Percentiles rank a stretch among this genome's conserved stretches.
Evolutionary conservation across 192 early-diverging fungal genomes (phyloP).

Genomic region (Kappamyces sp.): DNA sequence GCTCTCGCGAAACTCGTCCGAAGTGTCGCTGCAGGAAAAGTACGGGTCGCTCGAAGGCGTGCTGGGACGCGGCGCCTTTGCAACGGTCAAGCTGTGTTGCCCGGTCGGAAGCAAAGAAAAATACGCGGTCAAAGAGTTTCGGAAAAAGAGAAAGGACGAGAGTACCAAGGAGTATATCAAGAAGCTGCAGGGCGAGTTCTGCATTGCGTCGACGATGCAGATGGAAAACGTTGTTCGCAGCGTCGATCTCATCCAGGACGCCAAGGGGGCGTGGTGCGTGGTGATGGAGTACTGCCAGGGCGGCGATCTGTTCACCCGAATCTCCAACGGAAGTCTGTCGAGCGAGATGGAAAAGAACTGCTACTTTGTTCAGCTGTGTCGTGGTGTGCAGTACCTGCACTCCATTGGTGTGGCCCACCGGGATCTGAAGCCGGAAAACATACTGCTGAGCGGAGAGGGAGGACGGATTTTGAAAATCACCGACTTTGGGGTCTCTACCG

Average conservation of each 20-base stretch:
- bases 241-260: conserved; percentile 94
- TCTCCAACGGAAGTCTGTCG: conserved; percentile 66
- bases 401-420: conserved; percentile 94
- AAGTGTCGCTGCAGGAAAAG: conserved; percentile 60
- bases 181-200: conserved; percentile 91
- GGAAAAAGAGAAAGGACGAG: conserved; percentile 77
- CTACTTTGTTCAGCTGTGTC: conserved; percentile 87
- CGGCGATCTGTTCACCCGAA: conserved; percentile 82
- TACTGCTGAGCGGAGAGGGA: conserved; percentile 66
- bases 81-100: conserved; percentile 80
- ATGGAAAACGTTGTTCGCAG: conserved; percentile 90
- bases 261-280: conserved; percentile 54
- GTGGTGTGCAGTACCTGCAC: conserved; percentile 87
- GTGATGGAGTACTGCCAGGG: conserved; percentile 95
- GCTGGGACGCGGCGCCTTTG: conserved; percentile 87
- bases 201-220: conserved; percentile 85
- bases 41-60: conserved; percentile 71
- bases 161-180: conserved; percentile 86
- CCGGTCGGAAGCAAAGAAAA: conserved; percentile 56
- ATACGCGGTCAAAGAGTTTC: conserved; percentile 91
- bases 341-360: conserved; percentile 30
- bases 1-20: conserved; percentile 26
- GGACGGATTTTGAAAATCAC: conserved; percentile 90
- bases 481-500: conserved; percentile 96
- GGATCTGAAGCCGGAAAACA: conserved; percentile 91